Evolutionary conservation across 306 rosid species (phyloP), one percentile per base, ranked within the genome.

Genomic region (Cucurbita ficifolia): DNA sequence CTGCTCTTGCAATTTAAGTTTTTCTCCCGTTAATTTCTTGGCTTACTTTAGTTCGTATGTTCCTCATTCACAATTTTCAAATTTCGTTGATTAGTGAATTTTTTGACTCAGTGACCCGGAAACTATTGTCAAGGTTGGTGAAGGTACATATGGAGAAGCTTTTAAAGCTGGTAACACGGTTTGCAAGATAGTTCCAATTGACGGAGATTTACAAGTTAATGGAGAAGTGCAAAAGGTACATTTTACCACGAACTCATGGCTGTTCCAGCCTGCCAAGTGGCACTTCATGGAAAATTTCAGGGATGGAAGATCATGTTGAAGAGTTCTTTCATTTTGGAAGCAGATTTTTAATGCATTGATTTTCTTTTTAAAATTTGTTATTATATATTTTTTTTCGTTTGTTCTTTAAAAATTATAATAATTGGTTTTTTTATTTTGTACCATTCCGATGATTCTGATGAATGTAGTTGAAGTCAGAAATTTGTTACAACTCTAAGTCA

Each of bases 141-240:
- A 94, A 83, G 99, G 99, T 70, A 94, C 99, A 38, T 91, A 60
- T 74, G 97, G 97, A 76, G 97, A 94, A 82, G 99, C 97, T 79
- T 91, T 94, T 76, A 91, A 78, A 86, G 87, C 83, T 85, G 92
- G 88, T 48, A 83, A 82, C 53, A 81, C 80, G 50, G 99, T 94
- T 57, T 89, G 96, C 83, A 94, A 94, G 84, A 81, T 94, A 79
- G 97, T 94, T 81, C 99, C 99, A 50, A 75, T 94, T 62, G 96
- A 89, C 62, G 99, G 99, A 40, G 89, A 91, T 77, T 76, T 84
- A 57, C 79, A 81, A 64, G 99, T 94, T 76, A 94, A 94, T 36
- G 97, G 95, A 36, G 99, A 94, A 83, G 49, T 85, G 58, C 97
- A 94, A 79, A 94, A 91, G 97, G 99, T 94, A 85, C 75, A 24